phyloP scores from a whole-genome alignment of 2,329 filamentous ascomycete genomes.

The Amphichorda felina region DNA sequence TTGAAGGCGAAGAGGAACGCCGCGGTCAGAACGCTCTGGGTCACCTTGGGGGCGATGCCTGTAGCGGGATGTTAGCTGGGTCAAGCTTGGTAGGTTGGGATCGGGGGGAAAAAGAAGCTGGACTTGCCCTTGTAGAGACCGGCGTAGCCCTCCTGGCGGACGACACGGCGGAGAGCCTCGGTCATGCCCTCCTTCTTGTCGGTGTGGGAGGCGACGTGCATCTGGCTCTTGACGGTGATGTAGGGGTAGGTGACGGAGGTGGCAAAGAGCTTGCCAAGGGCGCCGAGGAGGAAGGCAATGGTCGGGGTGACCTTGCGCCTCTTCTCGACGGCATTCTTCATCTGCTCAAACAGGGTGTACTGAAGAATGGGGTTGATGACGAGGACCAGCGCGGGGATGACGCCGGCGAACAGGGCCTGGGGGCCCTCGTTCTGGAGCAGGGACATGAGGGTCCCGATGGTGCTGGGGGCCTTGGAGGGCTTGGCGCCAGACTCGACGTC shows the following conservation, averaged over 20 bases:
- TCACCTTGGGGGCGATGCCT: slow-evolving; percentile 95
- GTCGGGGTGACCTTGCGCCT: slow-evolving; percentile 64
- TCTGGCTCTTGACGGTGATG: slow-evolving; percentile 96
- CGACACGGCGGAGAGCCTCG: slow-evolving; percentile 64
- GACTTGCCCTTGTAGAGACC: slow-evolving; percentile 82
- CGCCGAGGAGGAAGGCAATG: slow-evolving; percentile 83
- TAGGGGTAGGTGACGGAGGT: slow-evolving; percentile 95
- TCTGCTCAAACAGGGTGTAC: slow-evolving; percentile 97
- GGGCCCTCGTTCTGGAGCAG: slow-evolving; percentile 78
- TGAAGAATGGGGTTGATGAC: slow-evolving; percentile 98
- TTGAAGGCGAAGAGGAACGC: slow-evolving; percentile 98
- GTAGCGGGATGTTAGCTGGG: slow-evolving; percentile 2
- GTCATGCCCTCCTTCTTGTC: slow-evolving; percentile 73
- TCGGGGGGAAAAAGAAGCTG: background rate
- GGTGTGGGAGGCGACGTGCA: slow-evolving; percentile 77
- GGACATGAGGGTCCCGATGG: slow-evolving; percentile 68
- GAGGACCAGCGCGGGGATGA: slow-evolving; percentile 82
- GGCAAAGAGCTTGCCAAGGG: slow-evolving; percentile 86
- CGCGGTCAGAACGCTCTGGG: slow-evolving; percentile 91
- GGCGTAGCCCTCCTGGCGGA: slow-evolving; percentile 80
- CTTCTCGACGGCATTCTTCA: slow-evolving; percentile 83
- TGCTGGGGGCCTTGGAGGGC: slow-evolving; percentile 49
- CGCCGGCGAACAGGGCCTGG: slow-evolving; percentile 77
- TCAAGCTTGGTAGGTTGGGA: background rate
- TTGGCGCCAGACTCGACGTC: slow-evolving; percentile 26